phyloP scores from a whole-genome alignment of 306 rosid species.

The Rubus idaeus region DNA sequence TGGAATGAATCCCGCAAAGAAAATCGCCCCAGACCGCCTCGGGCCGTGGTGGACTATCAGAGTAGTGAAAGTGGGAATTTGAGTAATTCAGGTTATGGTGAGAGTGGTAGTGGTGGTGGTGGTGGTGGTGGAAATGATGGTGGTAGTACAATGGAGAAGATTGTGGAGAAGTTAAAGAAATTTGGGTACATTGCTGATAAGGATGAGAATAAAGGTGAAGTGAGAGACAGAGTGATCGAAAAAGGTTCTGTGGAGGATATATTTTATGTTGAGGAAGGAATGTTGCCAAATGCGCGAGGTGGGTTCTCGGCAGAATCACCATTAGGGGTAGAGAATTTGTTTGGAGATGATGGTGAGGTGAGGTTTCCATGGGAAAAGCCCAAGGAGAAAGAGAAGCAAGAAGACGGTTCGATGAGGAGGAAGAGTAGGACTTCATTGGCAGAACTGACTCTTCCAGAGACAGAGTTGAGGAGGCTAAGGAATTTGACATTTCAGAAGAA shows the following conservation, averaged over 20 bases:
- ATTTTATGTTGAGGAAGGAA: conserved; percentile 80
- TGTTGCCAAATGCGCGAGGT: conserved; percentile 78
- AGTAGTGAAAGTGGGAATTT: conserved; percentile 47
- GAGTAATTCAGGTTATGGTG: conserved; percentile 30
- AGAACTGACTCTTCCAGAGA: conserved; percentile 86
- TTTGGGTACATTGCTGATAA: conserved; percentile 65
- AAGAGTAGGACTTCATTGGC: conserved; percentile 66
- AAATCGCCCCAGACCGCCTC: conserved; percentile 50
- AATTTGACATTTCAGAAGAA: conserved; percentile 82
- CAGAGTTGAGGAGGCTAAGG: conserved; percentile 81
- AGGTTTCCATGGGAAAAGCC: conserved; percentile 97
- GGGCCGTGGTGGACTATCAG: conserved; percentile 48
- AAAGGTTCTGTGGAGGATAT: conserved; percentile 95
- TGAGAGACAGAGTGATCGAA: conserved; percentile 49
- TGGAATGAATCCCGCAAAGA: conserved; percentile 53
- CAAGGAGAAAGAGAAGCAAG: conserved; percentile 40
- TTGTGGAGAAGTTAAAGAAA: conserved; percentile 79
- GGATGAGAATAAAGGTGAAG: conserved; percentile 32
- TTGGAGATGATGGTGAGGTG: conserved; percentile 68
- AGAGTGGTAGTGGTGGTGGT: not conserved
- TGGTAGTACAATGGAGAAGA: conserved; percentile 82
- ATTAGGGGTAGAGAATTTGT: conserved; percentile 52
- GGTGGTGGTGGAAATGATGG: conserved; percentile 18
- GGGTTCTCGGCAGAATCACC: conserved; percentile 72
- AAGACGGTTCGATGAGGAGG: conserved; percentile 33